Percentiles rank a stretch among this genome's conserved stretches.
Evolutionary conservation across 176 grass and related monocot species (phyloP).

Genomic region (Triticum aestivum): IWGSC_CS_RefSeq_v2.1 NC_057804.1:410666767-410667266

Average conservation of each 20-base stretch:
- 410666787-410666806: slow-evolving; percentile 57
- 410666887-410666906: slow-evolving; percentile 52
- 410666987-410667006: slow-evolving; percentile 57
- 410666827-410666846: slow-evolving; percentile 78
- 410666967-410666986: not conserved
- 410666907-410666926: slow-evolving; percentile 38
- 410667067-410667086: slow-evolving; percentile 81
- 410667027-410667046: slow-evolving; percentile 54
- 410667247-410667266: slow-evolving; percentile 66
- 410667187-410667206: slow-evolving; percentile 55
- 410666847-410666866: slow-evolving; percentile 55
- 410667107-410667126: slow-evolving; percentile 93
- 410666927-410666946: not conserved
- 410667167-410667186: slow-evolving; percentile 1
- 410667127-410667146: not conserved
- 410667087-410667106: slow-evolving; percentile 79
- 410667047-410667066: slow-evolving; percentile 64
- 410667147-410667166: slow-evolving; percentile 3
- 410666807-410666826: slow-evolving; percentile 60
- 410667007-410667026: slow-evolving; percentile 62
- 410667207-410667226: slow-evolving; percentile 73
- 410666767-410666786: slow-evolving; percentile 76
- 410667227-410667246: slow-evolving; percentile 88
- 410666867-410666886: slow-evolving; percentile 40
- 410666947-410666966: not conserved